A percentile compares a stretch with the other conserved stretches of the same genome.
Conservation (phyloP, 23 red algal genomes). For the Chondrus crispus region DNA sequence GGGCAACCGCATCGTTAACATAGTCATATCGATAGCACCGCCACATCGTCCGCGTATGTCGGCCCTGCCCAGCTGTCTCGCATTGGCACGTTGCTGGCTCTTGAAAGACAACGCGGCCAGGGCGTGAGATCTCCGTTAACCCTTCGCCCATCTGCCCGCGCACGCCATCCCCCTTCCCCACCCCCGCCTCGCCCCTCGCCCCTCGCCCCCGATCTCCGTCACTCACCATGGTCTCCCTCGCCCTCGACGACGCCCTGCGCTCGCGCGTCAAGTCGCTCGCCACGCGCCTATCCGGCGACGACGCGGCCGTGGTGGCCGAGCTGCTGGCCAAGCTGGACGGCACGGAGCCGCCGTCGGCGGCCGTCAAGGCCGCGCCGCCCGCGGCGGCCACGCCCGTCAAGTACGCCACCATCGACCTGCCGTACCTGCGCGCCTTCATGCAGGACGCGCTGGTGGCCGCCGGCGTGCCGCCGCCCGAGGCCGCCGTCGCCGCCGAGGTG, state of each 20-base stretch:
- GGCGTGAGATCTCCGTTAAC: too few relatives aligned
- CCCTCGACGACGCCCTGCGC: conserved; percentile 18
- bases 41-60: too few relatives aligned
- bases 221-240: conserved; percentile 16
- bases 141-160: too few relatives aligned
- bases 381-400: not conserved
- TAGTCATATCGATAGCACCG: too few relatives aligned
- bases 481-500: conserved; percentile 41
- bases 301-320: conserved; percentile 6
- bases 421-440: conserved; percentile 50
- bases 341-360: not conserved
- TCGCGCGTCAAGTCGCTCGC: conserved; percentile 18
- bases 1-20: too few relatives aligned
- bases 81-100: too few relatives aligned
- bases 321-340: conserved; percentile 8
- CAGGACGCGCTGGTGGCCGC: conserved; percentile 39
- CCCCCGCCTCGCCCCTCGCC: not conserved
- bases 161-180: too few relatives aligned
- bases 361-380: not conserved
- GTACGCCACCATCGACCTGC: conserved; percentile 43
- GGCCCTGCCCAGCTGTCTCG: too few relatives aligned
- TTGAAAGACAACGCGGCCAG: too few relatives aligned
- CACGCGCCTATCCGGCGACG: conserved; percentile 29
- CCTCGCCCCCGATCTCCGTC: not conserved
- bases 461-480: conserved; percentile 55